Evolutionary conservation across 1,284 basidiomycete species (phyloP).

Genomic region (Leccinum solheimii): DNA sequence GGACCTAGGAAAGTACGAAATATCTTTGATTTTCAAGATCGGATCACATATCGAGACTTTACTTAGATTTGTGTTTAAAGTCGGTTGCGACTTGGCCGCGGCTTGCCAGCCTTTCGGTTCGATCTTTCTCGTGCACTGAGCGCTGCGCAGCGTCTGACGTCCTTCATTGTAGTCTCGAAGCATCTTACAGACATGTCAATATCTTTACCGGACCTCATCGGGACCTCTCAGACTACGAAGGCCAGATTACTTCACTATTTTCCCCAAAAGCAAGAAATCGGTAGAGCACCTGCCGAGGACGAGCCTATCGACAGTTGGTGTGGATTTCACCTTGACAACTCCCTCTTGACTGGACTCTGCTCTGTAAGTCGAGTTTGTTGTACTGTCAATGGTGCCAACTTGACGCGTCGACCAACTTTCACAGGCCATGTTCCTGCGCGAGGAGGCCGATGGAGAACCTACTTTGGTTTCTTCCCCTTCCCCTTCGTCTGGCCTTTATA

Average conservation of each 20-base stretch:
- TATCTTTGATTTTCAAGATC: neutral
- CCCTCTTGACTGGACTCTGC: slow-evolving; percentile 86
- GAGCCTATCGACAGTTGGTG: slow-evolving; percentile 80
- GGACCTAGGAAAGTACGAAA: slow-evolving; percentile 63
- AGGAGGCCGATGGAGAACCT: slow-evolving; percentile 43
- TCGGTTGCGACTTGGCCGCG: slow-evolving; percentile 75
- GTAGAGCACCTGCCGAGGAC: slow-evolving; percentile 43
- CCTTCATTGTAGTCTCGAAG: slow-evolving; percentile 48
- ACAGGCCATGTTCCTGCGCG: slow-evolving; percentile 78
- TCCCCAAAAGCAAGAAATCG: slow-evolving; percentile 52
- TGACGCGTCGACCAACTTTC: slow-evolving; percentile 8
- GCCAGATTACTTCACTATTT: slow-evolving; percentile 92
- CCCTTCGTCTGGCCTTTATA: slow-evolving; percentile 81
- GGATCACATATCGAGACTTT: neutral
- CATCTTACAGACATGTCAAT: slow-evolving; percentile 63
- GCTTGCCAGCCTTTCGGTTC: slow-evolving; percentile 89
- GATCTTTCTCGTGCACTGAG: slow-evolving; percentile 11
- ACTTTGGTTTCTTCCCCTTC: slow-evolving; percentile 65
- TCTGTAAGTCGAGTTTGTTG: slow-evolving; percentile 49
- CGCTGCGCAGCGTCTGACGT: slow-evolving; percentile 2
- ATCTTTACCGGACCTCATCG: slow-evolving; percentile 64
- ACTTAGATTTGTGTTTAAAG: slow-evolving; percentile 70
- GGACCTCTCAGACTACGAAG: slow-evolving; percentile 70
- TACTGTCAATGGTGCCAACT: neutral
- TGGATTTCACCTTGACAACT: slow-evolving; percentile 84